These are phyloP conservation scores for Suillus discolor DNA, from an alignment of 768 basidiomycete genomes.

Conservation along the genomic window DNA sequence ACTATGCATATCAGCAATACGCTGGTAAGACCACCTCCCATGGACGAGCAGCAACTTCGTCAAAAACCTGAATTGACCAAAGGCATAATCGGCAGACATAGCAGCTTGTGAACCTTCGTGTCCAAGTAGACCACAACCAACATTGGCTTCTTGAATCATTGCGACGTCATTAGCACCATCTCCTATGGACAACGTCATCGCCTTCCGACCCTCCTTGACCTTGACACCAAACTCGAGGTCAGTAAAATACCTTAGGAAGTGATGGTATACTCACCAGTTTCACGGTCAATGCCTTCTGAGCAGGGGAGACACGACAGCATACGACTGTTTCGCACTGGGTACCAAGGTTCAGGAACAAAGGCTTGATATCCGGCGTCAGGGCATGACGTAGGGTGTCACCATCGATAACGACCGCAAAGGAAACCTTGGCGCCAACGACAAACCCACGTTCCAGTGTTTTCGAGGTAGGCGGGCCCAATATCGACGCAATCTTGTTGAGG, in stretches of 20 bases:
- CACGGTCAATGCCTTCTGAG: conserved; percentile 97
- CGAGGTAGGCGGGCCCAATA: conserved; percentile 74
- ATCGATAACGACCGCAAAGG: conserved; percentile 95
- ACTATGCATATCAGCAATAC: conserved; percentile 94
- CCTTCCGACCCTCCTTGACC: conserved; percentile 95
- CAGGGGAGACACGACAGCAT: conserved; percentile 96
- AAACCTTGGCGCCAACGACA: conserved; percentile 60
- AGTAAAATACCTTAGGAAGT: conserved; percentile 2
- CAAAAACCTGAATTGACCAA: conserved; percentile 95
- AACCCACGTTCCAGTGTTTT: conserved; percentile 67
- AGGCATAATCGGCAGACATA: conserved; percentile 98
- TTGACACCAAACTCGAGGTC: conserved; percentile 28
- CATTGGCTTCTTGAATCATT: conserved; percentile 99
- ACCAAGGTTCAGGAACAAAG: conserved; percentile 86
- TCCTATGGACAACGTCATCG: conserved; percentile 96
- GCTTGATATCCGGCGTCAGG: conserved; percentile 74
- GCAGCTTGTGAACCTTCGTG: conserved; percentile 97
- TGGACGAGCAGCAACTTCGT: conserved; percentile 92
- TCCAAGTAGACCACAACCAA: conserved; percentile 92
- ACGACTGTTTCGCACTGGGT: conserved; percentile 98
- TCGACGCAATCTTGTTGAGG: conserved; percentile 90
- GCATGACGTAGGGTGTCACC: conserved; percentile 90
- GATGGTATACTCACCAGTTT: conserved; percentile 62
- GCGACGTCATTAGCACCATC: conserved; percentile 98
- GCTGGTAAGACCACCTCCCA: conserved; percentile 96